phyloP scores from a whole-genome alignment of 352 stramenopile genomes.

The Phytophthora melonis region DNA sequence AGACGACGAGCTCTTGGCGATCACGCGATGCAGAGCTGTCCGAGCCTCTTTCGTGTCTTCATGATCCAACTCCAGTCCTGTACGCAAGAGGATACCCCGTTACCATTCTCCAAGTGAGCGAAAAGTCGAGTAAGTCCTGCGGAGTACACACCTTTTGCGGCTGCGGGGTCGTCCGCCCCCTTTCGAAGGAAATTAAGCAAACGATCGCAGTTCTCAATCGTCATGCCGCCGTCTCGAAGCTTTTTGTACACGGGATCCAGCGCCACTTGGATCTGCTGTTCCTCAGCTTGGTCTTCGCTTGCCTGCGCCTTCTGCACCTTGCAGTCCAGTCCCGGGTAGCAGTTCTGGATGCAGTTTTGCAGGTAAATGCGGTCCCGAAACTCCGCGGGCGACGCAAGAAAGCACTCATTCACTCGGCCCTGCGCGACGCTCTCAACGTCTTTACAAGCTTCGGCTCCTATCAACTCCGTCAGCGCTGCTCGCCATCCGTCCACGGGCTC shows the following conservation, averaged over 20 bases:
- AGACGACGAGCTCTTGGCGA: slow-evolving; percentile 61
- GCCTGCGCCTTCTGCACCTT: slow-evolving; percentile 44
- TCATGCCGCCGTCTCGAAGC: slow-evolving; percentile 60
- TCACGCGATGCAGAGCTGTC: slow-evolving; percentile 67
- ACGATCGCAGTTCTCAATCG: slow-evolving; percentile 51
- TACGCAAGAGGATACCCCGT: slow-evolving; percentile 2
- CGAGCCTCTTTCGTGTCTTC: slow-evolving; percentile 72
- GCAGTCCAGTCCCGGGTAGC: slow-evolving; percentile 75
- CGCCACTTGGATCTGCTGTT: slow-evolving; percentile 57
- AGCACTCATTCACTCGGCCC: slow-evolving; percentile 26
- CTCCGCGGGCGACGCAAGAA: slow-evolving; percentile 50
- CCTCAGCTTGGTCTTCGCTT: slow-evolving; percentile 13
- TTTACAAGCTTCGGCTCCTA: slow-evolving; percentile 25
- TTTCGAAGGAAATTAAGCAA: slow-evolving; percentile 70
- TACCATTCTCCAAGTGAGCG: neutral
- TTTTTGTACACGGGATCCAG: slow-evolving; percentile 81
- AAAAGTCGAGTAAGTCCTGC: neutral
- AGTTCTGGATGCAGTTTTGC: slow-evolving; percentile 83
- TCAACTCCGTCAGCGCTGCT: slow-evolving; percentile 43
- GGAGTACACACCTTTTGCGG: slow-evolving; percentile 42
- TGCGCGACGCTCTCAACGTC: slow-evolving; percentile 37
- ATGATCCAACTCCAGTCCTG: slow-evolving; percentile 62
- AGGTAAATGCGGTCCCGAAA: slow-evolving; percentile 73
- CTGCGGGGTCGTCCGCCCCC: slow-evolving; percentile 45
- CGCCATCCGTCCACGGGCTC: slow-evolving; percentile 62